Conservation (phyloP, 129 eudicot genomes). For the Dittrichia graveolens region DNA sequence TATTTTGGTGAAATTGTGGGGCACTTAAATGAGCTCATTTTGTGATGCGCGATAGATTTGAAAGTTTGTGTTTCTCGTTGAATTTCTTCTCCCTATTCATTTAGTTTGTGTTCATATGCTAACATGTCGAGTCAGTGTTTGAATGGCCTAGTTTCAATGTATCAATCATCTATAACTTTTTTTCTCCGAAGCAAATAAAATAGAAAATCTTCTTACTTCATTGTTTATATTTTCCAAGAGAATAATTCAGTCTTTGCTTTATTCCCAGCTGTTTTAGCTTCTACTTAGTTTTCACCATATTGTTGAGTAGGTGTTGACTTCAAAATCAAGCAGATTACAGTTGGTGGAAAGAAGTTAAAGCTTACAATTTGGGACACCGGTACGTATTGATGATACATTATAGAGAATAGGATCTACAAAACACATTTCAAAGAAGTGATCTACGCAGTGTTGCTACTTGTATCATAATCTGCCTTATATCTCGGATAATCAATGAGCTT, state of each 20-base stretch:
- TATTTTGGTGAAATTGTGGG: too few relatives aligned
- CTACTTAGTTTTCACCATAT: background rate
- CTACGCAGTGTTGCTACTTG: background rate
- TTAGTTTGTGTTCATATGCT: background rate
- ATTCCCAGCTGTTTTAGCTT: background rate
- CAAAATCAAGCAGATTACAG: slow-evolving; percentile 58
- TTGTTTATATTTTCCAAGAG: background rate
- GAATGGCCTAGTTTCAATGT: background rate
- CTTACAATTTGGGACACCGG: slow-evolving; percentile 90
- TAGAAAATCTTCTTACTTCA: background rate
- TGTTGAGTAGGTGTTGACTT: slow-evolving; percentile 62
- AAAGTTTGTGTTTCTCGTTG: background rate
- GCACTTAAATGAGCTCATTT: too few relatives aligned
- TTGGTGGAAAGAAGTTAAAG: slow-evolving; percentile 71
- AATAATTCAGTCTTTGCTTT: background rate
- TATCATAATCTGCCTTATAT: background rate
- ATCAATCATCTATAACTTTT: background rate
- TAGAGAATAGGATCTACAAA: background rate
- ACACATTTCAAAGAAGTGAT: background rate
- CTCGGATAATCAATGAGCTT: too few relatives aligned
- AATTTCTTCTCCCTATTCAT: background rate
- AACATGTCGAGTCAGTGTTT: background rate
- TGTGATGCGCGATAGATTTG: too few relatives aligned
- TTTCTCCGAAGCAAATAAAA: background rate
- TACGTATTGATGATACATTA: slow-evolving; percentile 12